These are phyloP conservation scores for Neurospora pannonica DNA, from an alignment of 495 filamentous ascomycete genomes.

Conservation along the genomic window DNA sequence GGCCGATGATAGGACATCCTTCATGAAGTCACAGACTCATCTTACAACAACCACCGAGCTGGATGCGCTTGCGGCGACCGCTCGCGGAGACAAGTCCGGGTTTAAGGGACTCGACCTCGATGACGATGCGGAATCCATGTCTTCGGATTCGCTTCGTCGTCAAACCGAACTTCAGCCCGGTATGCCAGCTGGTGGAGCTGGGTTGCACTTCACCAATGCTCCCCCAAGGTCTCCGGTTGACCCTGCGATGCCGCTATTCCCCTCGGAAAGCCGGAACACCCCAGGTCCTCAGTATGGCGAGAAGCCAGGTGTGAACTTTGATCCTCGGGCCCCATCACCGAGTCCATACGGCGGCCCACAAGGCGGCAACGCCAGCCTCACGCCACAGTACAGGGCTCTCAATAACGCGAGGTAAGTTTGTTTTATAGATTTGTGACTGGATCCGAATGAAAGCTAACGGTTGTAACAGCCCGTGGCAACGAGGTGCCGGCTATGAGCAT, in stretches of 20 bases:
- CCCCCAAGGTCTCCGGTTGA: slow-evolving; percentile 52
- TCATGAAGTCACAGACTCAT: slow-evolving; percentile 94
- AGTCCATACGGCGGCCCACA: slow-evolving; percentile 10
- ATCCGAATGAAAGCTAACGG: slow-evolving; percentile 10
- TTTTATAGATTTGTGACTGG: not conserved
- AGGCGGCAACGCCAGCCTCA: slow-evolving; percentile 1
- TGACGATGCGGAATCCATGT: slow-evolving; percentile 65
- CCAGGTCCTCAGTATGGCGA: slow-evolving; percentile 3
- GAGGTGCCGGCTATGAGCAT: slow-evolving; percentile 44
- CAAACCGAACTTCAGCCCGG: slow-evolving; percentile 7
- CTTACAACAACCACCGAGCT: slow-evolving; percentile 78
- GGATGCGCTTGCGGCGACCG: slow-evolving; percentile 88
- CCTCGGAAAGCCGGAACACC: slow-evolving; percentile 21
- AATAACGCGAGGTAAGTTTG: slow-evolving; percentile 39
- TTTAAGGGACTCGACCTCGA: slow-evolving; percentile 61
- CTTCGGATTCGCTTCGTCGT: slow-evolving; percentile 30
- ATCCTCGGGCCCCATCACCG: slow-evolving; percentile 4
- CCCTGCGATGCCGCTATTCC: slow-evolving; percentile 54
- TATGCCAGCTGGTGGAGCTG: not conserved
- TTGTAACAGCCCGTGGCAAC: slow-evolving; percentile 42
- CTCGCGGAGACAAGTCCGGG: slow-evolving; percentile 77
- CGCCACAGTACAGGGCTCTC: slow-evolving; percentile 13
- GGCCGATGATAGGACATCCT: slow-evolving; percentile 90
- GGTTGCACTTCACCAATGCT: slow-evolving; percentile 17
- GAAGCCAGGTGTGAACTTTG: slow-evolving; percentile 8